Evolutionary conservation across 306 rosid species (phyloP), one percentile per base, ranked within the genome.

Genomic region (Chamaecrista fasciculata): DNA sequence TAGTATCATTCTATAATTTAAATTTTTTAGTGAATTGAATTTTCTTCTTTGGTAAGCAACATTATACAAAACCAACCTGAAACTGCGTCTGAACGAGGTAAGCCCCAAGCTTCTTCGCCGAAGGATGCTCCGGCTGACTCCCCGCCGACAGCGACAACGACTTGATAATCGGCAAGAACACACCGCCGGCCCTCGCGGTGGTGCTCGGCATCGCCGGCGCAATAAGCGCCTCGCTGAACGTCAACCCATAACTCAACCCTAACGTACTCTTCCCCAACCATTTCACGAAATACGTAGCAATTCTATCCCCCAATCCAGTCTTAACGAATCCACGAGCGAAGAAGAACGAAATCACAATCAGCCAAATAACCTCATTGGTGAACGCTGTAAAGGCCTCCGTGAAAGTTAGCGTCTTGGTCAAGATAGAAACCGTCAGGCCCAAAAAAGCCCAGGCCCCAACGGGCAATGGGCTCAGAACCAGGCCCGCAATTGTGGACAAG

Each of bases 131-230:
- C 0, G 97, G 96, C 42, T 84, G 76, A 78, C 99, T 94, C 9
- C 96, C 97, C 0, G 90, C 91, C 2, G 99, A 87, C 40, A 85
- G 86, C 8, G 99, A 81, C 24, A 94, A 78, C 0, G 99, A 94
- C 82, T 89, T 78, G 40, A 94, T 94, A 18, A 94, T 89, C 0
- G 99, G 99, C 87, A 94, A 81, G 67, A 94, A 94, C 21, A 94
- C 97, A 1, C 99, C 97, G 1, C 99, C 99, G 1, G 97, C 99
- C 56, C 99, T 79, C 0, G 99, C 99, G 3, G 99, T 91, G 23
- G 99, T 85, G 76, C 99, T 94, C 0, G 99, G 99, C 99, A 94
- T 94, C 8, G 99, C 97, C 1, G 99, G 99, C 0, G 97, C 95
- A 70, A 94, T 94, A 34, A 94, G 83, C 4, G 89, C 87, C 73